Conservation (phyloP, 1,139 yeast genomes). For the Arxiozyma heterogenica region DNA sequence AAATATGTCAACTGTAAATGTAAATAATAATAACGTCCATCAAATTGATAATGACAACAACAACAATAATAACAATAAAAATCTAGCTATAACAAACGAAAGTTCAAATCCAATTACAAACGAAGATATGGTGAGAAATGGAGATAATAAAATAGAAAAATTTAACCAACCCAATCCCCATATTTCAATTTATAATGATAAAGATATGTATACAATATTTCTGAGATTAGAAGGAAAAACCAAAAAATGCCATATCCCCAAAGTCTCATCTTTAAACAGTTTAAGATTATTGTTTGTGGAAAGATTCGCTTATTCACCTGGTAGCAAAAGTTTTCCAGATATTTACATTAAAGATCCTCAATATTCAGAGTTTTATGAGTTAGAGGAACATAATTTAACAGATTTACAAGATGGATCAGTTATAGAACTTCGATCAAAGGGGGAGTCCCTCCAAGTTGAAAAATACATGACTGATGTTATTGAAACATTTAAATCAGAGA, state of each 20-base stretch:
- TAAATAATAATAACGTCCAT: background rate
- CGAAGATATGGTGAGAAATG: background rate
- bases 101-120: background rate
- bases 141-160: background rate
- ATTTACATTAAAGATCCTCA: conserved; percentile 61
- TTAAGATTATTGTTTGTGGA: conserved; percentile 72
- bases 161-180: background rate
- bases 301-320: conserved; percentile 77
- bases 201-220: conserved; percentile 34
- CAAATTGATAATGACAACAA: background rate
- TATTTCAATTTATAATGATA: background rate
- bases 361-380: conserved; percentile 59
- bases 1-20: conserved; percentile 8
- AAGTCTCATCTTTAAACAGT: conserved; percentile 52
- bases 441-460: background rate
- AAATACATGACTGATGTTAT: conserved; percentile 24
- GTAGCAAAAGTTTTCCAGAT: conserved; percentile 65
- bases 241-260: conserved; percentile 47
- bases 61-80: background rate
- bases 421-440: conserved; percentile 30
- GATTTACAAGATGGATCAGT: conserved; percentile 57
- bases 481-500: conserved; percentile 18
- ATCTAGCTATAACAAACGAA: background rate
- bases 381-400: conserved; percentile 57
- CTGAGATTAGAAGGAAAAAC: conserved; percentile 51